Conservation (phyloP, 2,329 filamentous ascomycete genomes). For the Teratosphaeria epicoccoides region DNA sequence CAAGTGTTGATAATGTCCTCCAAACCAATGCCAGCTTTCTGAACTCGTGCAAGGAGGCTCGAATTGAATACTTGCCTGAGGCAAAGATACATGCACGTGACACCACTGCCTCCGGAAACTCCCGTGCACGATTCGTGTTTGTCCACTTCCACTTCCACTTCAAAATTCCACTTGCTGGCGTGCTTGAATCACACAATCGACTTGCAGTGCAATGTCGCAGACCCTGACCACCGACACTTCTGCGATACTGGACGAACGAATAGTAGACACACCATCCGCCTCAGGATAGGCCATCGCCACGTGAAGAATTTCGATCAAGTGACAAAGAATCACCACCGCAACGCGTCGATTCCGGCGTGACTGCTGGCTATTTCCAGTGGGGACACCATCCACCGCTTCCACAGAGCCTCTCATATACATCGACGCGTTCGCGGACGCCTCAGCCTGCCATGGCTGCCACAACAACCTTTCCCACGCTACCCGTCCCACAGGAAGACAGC, state of each 20-base stretch:
- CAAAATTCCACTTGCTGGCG: not conserved
- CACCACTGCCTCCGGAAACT: not conserved
- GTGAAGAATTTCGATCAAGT: not conserved
- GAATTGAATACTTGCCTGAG: not conserved
- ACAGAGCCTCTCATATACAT: not conserved
- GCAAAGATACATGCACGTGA: not conserved
- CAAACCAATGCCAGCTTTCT: not conserved
- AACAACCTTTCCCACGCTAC: constrained; percentile 16
- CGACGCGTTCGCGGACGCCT: not conserved
- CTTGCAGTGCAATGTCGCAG: not conserved
- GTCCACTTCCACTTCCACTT: not conserved
- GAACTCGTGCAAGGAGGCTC: no score
- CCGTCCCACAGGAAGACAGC: constrained; percentile 31
- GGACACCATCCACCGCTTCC: not conserved
- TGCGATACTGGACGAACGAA: not conserved
- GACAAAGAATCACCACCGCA: not conserved
- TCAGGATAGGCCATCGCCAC: not conserved
- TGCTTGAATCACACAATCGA: not conserved
- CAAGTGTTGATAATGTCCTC: no score
- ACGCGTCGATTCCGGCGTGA: not conserved
- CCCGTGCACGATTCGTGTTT: not conserved
- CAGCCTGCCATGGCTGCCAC: constrained; percentile 13
- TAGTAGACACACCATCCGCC: not conserved
- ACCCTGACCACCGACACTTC: not conserved
- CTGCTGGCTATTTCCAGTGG: not conserved